Percentiles rank a stretch among this genome's conserved stretches.
phyloP scores from a whole-genome alignment of 139 green algal species.

The Micractinium sp. region DNA sequence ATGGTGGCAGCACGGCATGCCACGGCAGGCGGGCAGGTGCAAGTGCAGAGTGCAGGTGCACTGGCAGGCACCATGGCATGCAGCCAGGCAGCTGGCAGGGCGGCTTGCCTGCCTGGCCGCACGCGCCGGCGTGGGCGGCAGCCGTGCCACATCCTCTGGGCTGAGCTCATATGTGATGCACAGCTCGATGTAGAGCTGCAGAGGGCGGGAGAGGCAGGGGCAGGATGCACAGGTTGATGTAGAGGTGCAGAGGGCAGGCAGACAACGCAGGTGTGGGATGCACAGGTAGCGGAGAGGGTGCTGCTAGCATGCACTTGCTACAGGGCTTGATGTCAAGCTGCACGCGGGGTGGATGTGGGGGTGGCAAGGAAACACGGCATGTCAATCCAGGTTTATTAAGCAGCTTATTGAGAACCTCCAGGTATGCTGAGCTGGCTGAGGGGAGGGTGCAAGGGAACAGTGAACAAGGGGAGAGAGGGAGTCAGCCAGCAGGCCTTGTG shows the following conservation, averaged over 20 bases:
- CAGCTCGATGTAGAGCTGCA: conserved; percentile 27
- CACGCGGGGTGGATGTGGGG: too few species aligned
- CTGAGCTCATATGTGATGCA: neutral
- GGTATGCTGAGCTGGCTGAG: too few species aligned
- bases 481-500: too few species aligned
- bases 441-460: too few species aligned
- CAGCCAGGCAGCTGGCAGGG: neutral
- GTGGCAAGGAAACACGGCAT: too few species aligned
- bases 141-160: neutral
- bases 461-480: too few species aligned
- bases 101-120: neutral
- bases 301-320: too few species aligned
- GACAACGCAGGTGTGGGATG: neutral
- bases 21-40: too few species aligned
- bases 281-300: neutral
- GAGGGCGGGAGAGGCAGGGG: neutral
- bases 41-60: neutral
- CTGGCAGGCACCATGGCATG: neutral
- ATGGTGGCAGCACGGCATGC: too few species aligned
- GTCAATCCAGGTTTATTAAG: too few species aligned
- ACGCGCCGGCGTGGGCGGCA: neutral
- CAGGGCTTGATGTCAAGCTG: too few species aligned
- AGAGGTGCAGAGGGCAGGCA: neutral
- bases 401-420: too few species aligned
- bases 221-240: neutral